A percentile compares a stretch with the other conserved stretches of the same genome.
Evolutionary conservation across 2,329 filamentous ascomycete genomes (phyloP).

Genomic region (Rhinocladiella similis): DNA sequence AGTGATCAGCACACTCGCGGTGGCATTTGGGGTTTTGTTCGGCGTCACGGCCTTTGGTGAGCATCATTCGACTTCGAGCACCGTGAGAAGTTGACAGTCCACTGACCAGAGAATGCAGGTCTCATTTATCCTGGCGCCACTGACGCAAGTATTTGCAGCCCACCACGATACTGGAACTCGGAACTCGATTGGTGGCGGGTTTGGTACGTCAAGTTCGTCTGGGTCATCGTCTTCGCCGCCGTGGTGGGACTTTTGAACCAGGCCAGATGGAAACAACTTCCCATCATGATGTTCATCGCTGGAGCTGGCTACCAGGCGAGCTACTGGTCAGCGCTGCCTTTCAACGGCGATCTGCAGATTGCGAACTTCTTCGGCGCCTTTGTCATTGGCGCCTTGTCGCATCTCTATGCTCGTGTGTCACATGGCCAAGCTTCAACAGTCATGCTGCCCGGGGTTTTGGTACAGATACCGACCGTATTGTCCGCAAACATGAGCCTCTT

Average conservation of each 20-base stretch:
- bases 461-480: conserved; percentile 62
- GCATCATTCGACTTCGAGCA: too few species aligned
- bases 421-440: conserved; percentile 81
- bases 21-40: conserved; percentile 71
- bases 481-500: conserved; percentile 60
- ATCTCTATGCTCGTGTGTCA: conserved; percentile 69
- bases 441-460: conserved; percentile 84
- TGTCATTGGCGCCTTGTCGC: conserved; percentile 73
- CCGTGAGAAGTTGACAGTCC: too few species aligned
- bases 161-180: conserved; percentile 17
- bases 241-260: conserved; percentile 79
- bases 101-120: too few species aligned
- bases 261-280: conserved; percentile 75
- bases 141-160: conserved; percentile 9
- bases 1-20: conserved; percentile 70
- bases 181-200: conserved; percentile 47
- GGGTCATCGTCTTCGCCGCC: conserved; percentile 71
- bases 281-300: conserved; percentile 73
- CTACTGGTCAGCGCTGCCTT: conserved; percentile 67
- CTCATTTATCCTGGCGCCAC: too few species aligned
- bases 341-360: conserved; percentile 70
- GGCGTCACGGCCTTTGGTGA: conserved; percentile 58
- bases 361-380: conserved; percentile 77
- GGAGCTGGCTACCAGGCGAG: conserved; percentile 74
- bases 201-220: conserved; percentile 59